A percentile compares a stretch with the other conserved stretches of the same genome.
These are phyloP conservation scores for Didymella glomerata DNA, from an alignment of 2,329 filamentous ascomycete species.

Conservation along the genomic window DNA sequence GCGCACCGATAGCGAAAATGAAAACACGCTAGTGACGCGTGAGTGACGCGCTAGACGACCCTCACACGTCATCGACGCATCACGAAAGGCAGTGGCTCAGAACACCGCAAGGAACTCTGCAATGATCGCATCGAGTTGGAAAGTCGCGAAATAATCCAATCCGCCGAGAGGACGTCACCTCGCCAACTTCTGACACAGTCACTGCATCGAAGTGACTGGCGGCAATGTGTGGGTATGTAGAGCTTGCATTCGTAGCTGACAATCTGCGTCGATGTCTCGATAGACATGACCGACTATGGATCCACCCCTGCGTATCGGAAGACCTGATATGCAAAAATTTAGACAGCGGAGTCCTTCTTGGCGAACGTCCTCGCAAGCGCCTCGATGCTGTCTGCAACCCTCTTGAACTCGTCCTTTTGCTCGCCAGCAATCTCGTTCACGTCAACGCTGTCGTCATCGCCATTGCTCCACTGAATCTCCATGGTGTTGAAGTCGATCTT, in stretches of 20 bases:
- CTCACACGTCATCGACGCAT: not conserved
- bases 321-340: not conserved
- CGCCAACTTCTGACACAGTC: no score
- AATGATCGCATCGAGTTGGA: no score
- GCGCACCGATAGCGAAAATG: not conserved
- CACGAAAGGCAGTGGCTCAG: not conserved
- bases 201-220: no score
- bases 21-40: not conserved
- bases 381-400: constrained; percentile 54
- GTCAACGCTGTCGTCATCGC: constrained; percentile 49
- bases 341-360: constrained; percentile 51
- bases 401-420: constrained; percentile 56
- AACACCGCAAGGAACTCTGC: not conserved
- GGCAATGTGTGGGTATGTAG: no score
- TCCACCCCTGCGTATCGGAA: no score
- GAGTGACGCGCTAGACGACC: not conserved
- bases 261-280: not conserved
- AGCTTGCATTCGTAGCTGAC: not conserved
- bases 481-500: constrained; percentile 54
- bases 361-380: constrained; percentile 53
- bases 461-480: constrained; percentile 55
- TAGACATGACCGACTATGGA: not conserved
- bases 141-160: no score
- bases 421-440: constrained; percentile 49
- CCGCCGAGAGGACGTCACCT: no score